Conservation (phyloP, 2,329 filamentous ascomycete genomes). For the Penicillium capsulatum region DNA sequence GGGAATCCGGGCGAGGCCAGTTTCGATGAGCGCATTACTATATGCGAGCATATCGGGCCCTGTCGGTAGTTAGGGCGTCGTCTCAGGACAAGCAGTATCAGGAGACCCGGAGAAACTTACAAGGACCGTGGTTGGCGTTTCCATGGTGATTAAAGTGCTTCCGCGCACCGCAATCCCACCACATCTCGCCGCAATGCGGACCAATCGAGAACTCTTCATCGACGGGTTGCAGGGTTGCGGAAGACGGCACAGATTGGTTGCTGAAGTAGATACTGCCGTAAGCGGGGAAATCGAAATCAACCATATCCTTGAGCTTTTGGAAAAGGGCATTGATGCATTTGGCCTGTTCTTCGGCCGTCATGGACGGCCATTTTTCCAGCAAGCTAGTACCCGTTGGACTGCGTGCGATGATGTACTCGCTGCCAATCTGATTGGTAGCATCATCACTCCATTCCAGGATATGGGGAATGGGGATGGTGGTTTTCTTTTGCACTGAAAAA, state of each 20-base stretch:
- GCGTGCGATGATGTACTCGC: no score
- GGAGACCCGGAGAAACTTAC: no score
- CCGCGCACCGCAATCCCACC: constrained; percentile 18
- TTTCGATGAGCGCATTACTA: constrained; percentile 38
- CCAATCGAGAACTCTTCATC: constrained; percentile 30
- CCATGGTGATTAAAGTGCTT: constrained; percentile 32
- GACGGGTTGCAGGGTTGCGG: constrained; percentile 13
- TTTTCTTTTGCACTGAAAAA: constrained; percentile 6
- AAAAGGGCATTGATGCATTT: no score
- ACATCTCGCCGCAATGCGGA: constrained; percentile 29
- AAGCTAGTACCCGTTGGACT: no score
- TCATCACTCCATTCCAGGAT: no score
- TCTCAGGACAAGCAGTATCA: constrained; percentile 11
- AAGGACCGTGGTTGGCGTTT: constrained; percentile 38
- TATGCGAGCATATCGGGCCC: constrained; percentile 35
- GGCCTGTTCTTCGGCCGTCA: no score
- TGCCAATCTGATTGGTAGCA: no score
- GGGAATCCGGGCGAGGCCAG: constrained; percentile 36
- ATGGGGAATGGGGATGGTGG: background rate
- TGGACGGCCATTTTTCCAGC: no score
- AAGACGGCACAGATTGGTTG: constrained; percentile 13
- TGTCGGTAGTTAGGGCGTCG: constrained; percentile 20
- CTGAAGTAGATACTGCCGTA: constrained; percentile 33
- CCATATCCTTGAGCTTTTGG: no score
- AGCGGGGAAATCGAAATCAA: background rate